Percentiles rank a stretch among this genome's conserved stretches.
Conservation (phyloP, 2,329 filamentous ascomycete genomes). For the Penicillium sp. region DNA sequence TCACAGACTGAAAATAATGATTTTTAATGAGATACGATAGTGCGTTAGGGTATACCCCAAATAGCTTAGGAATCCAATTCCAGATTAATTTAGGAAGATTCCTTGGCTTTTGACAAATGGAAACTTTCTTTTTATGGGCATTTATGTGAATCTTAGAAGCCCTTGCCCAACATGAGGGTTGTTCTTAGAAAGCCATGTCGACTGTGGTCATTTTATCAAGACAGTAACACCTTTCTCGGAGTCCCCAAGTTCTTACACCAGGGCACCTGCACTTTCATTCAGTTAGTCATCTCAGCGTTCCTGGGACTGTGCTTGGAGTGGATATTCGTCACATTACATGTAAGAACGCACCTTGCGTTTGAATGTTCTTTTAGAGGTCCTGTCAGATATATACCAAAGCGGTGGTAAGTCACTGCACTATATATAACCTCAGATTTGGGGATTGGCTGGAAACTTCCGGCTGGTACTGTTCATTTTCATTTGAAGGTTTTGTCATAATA, state of each 20-base stretch:
- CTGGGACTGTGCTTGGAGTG: too few relatives aligned
- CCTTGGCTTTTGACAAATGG: background rate
- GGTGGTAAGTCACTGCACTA: too few relatives aligned
- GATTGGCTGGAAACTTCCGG: background rate
- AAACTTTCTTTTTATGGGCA: background rate
- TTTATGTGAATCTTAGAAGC: background rate
- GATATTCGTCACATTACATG: background rate
- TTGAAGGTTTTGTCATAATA: background rate
- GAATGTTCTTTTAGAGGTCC: too few relatives aligned
- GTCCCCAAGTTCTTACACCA: too few relatives aligned
- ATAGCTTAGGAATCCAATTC: background rate
- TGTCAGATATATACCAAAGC: too few relatives aligned
- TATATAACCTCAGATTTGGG: background rate
- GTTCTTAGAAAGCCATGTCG: background rate
- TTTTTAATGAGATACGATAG: conserved; percentile 3
- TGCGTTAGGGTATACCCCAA: background rate
- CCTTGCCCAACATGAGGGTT: background rate
- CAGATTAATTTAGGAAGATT: background rate
- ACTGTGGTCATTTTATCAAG: conserved; percentile 5
- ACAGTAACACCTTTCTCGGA: conserved; percentile 7
- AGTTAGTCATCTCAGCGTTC: too few relatives aligned
- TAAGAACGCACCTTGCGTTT: too few relatives aligned
- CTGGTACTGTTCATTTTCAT: background rate
- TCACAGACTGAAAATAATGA: background rate
- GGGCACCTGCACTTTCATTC: too few relatives aligned